These are phyloP conservation scores for Trichosporon sp. DNA, from an alignment of 1,284 basidiomycete genomes.

Conservation along the genomic window DNA sequence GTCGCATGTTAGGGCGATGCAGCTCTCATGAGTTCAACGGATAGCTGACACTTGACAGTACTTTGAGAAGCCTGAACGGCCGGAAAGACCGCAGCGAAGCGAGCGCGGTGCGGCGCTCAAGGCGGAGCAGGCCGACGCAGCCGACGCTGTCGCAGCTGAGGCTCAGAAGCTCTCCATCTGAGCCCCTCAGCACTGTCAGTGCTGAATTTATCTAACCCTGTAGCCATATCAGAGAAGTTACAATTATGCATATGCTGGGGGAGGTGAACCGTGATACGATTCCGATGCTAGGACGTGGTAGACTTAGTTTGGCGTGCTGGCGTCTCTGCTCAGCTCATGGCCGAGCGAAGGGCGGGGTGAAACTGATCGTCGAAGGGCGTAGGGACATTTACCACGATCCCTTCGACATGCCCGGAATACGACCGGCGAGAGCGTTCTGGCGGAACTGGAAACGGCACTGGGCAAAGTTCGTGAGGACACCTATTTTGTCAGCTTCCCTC, in stretches of 20 bases:
- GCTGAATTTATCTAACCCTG: background rate
- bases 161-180: background rate
- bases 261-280: background rate
- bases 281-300: background rate
- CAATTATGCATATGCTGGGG: constrained; percentile 1
- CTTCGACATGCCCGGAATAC: constrained; percentile 80
- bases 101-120: background rate
- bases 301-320: background rate
- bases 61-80: background rate
- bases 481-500: constrained; percentile 12
- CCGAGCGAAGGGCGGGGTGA: background rate
- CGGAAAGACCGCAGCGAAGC: background rate
- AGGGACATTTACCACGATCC: constrained; percentile 67
- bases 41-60: background rate
- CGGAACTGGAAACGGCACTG: constrained; percentile 85
- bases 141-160: background rate
- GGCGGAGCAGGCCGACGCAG: background rate
- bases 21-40: background rate
- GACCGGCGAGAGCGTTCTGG: constrained; percentile 66
- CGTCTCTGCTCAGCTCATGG: no score
- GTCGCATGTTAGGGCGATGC: no score
- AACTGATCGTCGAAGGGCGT: background rate
- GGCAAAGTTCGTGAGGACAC: constrained; percentile 81
- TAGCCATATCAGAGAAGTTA: constrained; percentile 1
- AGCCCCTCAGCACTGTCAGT: background rate